Conservation (phyloP, 2,329 filamentous ascomycete species). For the Penicillium crustosum region DNA sequence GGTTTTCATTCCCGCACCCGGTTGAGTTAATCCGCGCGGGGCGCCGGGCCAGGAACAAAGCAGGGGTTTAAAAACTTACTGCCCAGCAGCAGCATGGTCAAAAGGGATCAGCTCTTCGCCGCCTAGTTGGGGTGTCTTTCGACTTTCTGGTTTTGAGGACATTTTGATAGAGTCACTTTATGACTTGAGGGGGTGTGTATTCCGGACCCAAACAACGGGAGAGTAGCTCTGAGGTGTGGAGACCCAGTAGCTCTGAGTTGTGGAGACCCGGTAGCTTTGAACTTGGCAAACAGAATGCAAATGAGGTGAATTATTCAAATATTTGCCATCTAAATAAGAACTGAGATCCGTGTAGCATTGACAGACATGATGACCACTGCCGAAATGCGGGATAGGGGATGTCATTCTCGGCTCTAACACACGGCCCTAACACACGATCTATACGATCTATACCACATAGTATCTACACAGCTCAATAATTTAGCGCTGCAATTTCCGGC, state of each 20-base stretch:
- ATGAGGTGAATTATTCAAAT: neutral
- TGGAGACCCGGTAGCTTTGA: neutral
- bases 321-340: neutral
- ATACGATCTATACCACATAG: neutral
- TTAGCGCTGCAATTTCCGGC: neutral
- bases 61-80: constrained; percentile 42
- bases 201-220: neutral
- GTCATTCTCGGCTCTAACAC: neutral
- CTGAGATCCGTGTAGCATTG: neutral
- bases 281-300: neutral
- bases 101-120: constrained; percentile 45
- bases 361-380: neutral
- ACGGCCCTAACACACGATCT: neutral
- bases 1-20: neutral
- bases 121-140: constrained; percentile 38
- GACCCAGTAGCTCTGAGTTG: neutral
- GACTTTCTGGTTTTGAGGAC: constrained; percentile 34
- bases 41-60: constrained; percentile 10
- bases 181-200: neutral
- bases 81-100: constrained; percentile 48
- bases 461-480: neutral
- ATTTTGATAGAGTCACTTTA: constrained; percentile 23
- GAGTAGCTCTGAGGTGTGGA: neutral
- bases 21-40: neutral
- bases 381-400: neutral